phyloP scores from a whole-genome alignment of 2,329 filamentous ascomycete species.

The Huntiella decipiens region DNA sequence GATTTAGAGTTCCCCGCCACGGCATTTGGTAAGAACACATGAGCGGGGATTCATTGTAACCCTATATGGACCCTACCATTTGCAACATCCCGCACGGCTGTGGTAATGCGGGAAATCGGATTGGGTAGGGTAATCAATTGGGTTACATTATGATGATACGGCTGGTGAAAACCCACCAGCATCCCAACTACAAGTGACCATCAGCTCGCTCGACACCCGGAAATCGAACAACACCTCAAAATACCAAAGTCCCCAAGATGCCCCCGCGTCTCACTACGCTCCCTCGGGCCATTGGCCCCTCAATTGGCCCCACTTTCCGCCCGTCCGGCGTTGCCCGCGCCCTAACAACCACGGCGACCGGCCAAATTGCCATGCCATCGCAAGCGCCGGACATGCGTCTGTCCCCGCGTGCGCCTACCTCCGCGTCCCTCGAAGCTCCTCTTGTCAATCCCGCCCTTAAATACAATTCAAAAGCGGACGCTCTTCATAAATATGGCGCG shows the following conservation, averaged over 20 bases:
- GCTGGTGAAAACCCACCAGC: no score
- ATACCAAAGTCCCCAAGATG: constrained; percentile 7
- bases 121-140: no score
- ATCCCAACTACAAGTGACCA: no score
- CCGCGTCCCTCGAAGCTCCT: constrained; percentile 48
- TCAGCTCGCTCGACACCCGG: no score
- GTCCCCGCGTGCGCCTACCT: constrained; percentile 36
- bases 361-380: constrained; percentile 37
- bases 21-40: no score
- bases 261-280: constrained; percentile 16
- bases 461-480: constrained; percentile 69
- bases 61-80: no score
- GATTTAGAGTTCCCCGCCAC: no score
- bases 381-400: constrained; percentile 48
- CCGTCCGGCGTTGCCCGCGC: not conserved
- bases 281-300: not conserved
- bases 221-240: no score
- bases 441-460: constrained; percentile 87
- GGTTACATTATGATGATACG: no score
- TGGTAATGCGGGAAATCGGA: no score
- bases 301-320: not conserved
- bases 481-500: constrained; percentile 83
- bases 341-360: constrained; percentile 24
- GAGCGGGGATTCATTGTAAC: no score
- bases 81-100: no score